Base-by-base conservation (phyloP, 2,329 filamentous ascomycete species). In the Lachnellula occidentalis region DNA sequence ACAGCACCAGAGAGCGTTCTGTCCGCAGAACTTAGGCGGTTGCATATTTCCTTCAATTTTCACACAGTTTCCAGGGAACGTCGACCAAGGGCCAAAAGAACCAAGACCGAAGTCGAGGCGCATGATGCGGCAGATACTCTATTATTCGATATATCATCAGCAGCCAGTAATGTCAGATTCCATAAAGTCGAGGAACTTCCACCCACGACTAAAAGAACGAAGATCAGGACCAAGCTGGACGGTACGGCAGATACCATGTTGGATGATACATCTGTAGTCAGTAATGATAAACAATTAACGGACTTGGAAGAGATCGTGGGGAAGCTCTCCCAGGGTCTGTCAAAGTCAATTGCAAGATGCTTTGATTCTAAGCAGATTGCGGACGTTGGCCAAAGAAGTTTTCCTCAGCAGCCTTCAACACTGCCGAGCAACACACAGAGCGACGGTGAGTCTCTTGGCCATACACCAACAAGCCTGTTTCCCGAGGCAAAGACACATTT, bases 11-110 rank as follows among this genome's bases (percentile, higher is more conserved):
- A 56, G 3, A 46, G 47, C 34, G 50, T 67, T 8, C 36, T 53
- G 9, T 54, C 54, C 46, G 58, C 47, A 4, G 46, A 59, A 9
- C 48, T 68, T 45, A 48, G 63, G 41, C 54, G 36, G 37, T 34
- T 68, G 19, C 52, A 59, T 17, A 39, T 68, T 11, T 45, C 36
- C n/a, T 56, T 66, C 21, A 43, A 59, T 8, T 64, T 67, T 42
- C 14, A 58, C 8, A 41, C 37, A 14, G 54, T 50, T 34, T n/a
- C 17, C 1, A 34, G 24, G n/a, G 21, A 21, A 24, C 11, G 19
- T 14, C 15, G 5, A 7, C 21, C 31, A 5, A 24, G 22, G 34
- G 7, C 34, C 11, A 51, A 58, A 48, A 55, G 39, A 7, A 19
- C 14, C 14, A 41, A 53, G 34, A n/a, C 19, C 21, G 7, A 27